Base-by-base conservation (phyloP, 345 rosid genomes). In the Salix udensis region DNA sequence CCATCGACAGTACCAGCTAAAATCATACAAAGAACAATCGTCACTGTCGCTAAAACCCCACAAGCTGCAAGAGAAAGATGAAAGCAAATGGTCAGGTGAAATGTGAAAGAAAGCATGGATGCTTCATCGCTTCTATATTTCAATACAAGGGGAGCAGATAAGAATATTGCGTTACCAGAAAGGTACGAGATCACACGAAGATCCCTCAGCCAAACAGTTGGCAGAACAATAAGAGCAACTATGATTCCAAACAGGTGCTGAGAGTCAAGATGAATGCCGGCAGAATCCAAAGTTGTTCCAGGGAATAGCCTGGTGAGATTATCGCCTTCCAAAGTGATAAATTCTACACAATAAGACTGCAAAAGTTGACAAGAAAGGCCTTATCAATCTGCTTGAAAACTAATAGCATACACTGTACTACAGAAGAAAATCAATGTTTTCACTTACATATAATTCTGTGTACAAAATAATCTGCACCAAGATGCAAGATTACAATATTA, bases 251-350 rank as follows among this genome's bases (percentile, higher is more conserved):
- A 95, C 2, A 95, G 53, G 84, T 93, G 98, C 80, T 70, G 67
- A 30, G 97, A 86, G 76, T 95, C 98, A 30, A 95, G 74, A 64
- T 78, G 74, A 52, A 93, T 65, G 65, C 93, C 94, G 21, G 77
- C 77, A 89, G 85, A 88, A 73, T 87, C 79, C 69, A 95, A 77
- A 55, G 93, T 91, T 67, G 86, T 82, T 55, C 97, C 91, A 34
- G 97, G 98, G 81, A 95, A 95, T 68, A 95, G 87, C 70, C 88
- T 88, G 21, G 90, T 82, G 61, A 95, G 97, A 76, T 90, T 93
- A 77, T 95, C 98, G 13, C 98, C 98, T 87, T 95, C 98, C 90
- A 93, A 77, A 70, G 84, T 93, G 76, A 95, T 93, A 76, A 93
- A 90, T 74, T 93, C 98, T 78, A 95, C 94, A 81, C 97, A 95